Conservation (phyloP, 805 yeast species). For the Saccharomycodes ludwigii region DNA sequence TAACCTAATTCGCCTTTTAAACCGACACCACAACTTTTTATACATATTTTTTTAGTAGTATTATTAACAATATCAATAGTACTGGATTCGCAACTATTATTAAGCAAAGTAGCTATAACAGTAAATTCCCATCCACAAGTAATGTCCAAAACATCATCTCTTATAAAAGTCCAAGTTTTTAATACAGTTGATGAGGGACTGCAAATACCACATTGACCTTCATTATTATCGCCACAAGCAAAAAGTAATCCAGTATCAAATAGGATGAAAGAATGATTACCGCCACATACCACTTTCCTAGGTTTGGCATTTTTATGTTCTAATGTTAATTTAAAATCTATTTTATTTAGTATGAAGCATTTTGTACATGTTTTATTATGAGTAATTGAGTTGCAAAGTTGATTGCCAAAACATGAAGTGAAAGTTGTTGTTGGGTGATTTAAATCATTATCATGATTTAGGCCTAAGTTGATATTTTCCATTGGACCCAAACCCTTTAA, state of each 20-base stretch:
- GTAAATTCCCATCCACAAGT: conserved; percentile 78
- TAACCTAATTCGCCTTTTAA: conserved; percentile 64
- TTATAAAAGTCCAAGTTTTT: conserved; percentile 13
- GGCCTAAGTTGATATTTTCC: conserved; percentile 68
- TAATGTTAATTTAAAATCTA: conserved; percentile 5
- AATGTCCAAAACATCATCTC: conserved; percentile 29
- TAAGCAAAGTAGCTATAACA: conserved; percentile 15
- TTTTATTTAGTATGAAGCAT: conserved; percentile 4
- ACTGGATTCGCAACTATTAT: conserved; percentile 30
- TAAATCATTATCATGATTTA: conserved; percentile 37
- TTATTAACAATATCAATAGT: too few species aligned
- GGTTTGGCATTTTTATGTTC: conserved; percentile 24
- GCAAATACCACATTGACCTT: conserved; percentile 40
- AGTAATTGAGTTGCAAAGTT: too few species aligned
- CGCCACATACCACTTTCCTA: conserved; percentile 55
- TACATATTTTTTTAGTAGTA: too few species aligned
- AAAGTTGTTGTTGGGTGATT: conserved; percentile 18
- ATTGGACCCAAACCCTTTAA: conserved; percentile 71
- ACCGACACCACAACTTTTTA: conserved; percentile 53
- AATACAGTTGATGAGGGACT: conserved; percentile 11
- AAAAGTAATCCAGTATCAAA: conserved; percentile 39
- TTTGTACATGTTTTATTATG: too few species aligned
- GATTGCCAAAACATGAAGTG: background rate
- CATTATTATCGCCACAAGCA: conserved; percentile 45
- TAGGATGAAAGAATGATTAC: conserved; percentile 69